Evolutionary conservation across 495 filamentous ascomycete genomes (phyloP).

Genomic region (Podospora tetraspora): DNA sequence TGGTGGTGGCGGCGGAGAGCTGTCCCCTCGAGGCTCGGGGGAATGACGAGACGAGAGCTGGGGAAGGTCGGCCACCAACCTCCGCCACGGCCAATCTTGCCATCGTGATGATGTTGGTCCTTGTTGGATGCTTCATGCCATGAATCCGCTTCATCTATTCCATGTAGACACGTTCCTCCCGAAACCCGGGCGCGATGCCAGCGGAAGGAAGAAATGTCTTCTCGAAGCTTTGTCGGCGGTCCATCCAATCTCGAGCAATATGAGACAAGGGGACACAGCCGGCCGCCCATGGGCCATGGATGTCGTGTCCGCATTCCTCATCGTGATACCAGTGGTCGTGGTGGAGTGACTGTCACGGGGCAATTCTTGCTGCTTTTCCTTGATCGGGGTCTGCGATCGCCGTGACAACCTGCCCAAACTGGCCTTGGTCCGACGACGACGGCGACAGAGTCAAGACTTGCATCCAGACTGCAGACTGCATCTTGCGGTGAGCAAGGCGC

Average conservation of each 20-base stretch:
- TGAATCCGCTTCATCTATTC: conserved; percentile 12
- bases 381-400: not conserved
- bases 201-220: not conserved
- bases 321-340: not conserved
- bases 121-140: conserved; percentile 2
- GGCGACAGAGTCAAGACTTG: not conserved
- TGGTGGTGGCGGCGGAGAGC: not conserved
- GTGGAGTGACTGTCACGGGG: not conserved
- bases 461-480: not conserved
- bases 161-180: conserved; percentile 2
- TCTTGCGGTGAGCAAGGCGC: not conserved
- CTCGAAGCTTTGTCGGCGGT: not conserved
- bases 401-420: not conserved
- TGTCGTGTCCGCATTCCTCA: not conserved
- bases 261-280: not conserved
- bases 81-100: not conserved
- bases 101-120: not conserved
- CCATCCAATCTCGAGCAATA: not conserved
- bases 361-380: not conserved
- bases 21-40: not conserved
- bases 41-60: not conserved
- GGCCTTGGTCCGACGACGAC: not conserved
- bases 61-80: not conserved
- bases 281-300: not conserved
- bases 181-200: not conserved